Evolutionary conservation across 2,329 filamentous ascomycete species (phyloP).

Genomic region (Fusarium abutilonis): DNA sequence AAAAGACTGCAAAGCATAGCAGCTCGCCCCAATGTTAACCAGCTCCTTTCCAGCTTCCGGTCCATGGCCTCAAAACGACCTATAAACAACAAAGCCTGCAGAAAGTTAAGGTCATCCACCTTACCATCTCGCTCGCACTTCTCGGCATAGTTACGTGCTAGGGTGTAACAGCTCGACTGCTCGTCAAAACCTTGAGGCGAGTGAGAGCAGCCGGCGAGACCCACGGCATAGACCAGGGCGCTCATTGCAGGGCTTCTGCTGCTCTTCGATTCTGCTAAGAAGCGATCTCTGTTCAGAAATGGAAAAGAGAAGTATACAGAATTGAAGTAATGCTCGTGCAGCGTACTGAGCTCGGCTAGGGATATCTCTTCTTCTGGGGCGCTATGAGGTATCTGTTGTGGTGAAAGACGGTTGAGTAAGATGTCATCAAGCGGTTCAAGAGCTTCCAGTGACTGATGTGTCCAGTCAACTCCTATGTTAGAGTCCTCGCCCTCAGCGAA

Average conservation of each 20-base stretch:
- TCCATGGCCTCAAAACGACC: conserved; percentile 18
- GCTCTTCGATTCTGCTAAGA: conserved; percentile 1
- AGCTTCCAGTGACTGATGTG: neutral
- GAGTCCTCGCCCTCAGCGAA: neutral
- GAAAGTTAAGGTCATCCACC: conserved; percentile 9
- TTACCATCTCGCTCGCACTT: neutral
- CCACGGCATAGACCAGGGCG: conserved; percentile 14
- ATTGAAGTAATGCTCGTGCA: conserved; percentile 12
- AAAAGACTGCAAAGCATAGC: conserved; percentile 16
- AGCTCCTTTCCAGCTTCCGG: conserved; percentile 14
- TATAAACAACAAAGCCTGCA: conserved; percentile 22
- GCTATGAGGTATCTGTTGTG: neutral
- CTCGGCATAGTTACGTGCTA: neutral
- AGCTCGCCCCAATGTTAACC: conserved; percentile 17
- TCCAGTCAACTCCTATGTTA: neutral
- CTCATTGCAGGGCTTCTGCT: neutral
- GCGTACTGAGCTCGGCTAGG: neutral
- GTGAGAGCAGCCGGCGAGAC: conserved; percentile 17
- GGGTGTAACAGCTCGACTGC: neutral
- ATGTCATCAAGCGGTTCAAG: neutral
- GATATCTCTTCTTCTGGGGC: conserved; percentile 1
- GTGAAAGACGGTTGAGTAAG: neutral
- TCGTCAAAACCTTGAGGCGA: neutral
- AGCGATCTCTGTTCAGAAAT: conserved; percentile 17
- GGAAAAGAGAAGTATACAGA: conserved; percentile 14